phyloP scores from a whole-genome alignment of 2,329 filamentous ascomycete species.

The Bertia moriformis region DNA sequence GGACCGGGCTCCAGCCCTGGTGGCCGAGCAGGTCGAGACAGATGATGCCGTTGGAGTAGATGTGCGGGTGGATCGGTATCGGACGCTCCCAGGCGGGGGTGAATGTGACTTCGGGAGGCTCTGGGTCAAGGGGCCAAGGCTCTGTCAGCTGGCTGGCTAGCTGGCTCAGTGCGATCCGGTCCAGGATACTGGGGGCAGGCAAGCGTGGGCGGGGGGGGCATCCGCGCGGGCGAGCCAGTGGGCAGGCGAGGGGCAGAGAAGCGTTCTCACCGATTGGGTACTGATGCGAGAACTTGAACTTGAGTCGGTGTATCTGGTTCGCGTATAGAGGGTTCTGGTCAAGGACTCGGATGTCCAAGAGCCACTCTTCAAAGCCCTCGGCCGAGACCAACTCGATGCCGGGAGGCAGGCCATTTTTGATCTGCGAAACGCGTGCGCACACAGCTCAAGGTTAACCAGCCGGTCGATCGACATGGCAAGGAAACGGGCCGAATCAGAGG shows the following conservation, averaged over 20 bases:
- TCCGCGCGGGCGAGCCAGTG: slow-evolving; percentile 1
- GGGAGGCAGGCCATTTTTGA: slow-evolving; percentile 40
- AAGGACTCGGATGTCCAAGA: slow-evolving; percentile 79
- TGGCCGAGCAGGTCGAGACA: slow-evolving; percentile 82
- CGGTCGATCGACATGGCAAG: slow-evolving; percentile 2
- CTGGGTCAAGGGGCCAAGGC: slow-evolving; percentile 34
- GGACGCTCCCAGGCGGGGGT: slow-evolving; percentile 45
- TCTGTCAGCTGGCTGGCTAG: not conserved
- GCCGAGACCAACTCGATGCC: slow-evolving; percentile 68
- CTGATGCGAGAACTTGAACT: slow-evolving; percentile 67
- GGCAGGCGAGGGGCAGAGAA: slow-evolving; percentile 5
- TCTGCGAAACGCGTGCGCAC: slow-evolving; percentile 19
- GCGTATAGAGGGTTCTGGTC: slow-evolving; percentile 82
- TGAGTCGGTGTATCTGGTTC: slow-evolving; percentile 66
- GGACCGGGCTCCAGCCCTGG: slow-evolving; percentile 88
- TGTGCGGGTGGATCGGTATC: slow-evolving; percentile 90
- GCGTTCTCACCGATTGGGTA: slow-evolving; percentile 66
- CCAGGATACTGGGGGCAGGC: not conserved
- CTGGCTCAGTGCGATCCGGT: slow-evolving; percentile 1
- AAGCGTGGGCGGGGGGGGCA: slow-evolving; percentile 3
- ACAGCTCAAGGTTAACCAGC: not conserved
- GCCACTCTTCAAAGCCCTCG: slow-evolving; percentile 78
- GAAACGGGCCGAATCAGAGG: too few species aligned
- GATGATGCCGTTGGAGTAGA: slow-evolving; percentile 98
- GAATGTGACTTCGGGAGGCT: slow-evolving; percentile 91